Conservation (phyloP, 2,329 filamentous ascomycete genomes). For the Westerdykella aurantiaca region DNA sequence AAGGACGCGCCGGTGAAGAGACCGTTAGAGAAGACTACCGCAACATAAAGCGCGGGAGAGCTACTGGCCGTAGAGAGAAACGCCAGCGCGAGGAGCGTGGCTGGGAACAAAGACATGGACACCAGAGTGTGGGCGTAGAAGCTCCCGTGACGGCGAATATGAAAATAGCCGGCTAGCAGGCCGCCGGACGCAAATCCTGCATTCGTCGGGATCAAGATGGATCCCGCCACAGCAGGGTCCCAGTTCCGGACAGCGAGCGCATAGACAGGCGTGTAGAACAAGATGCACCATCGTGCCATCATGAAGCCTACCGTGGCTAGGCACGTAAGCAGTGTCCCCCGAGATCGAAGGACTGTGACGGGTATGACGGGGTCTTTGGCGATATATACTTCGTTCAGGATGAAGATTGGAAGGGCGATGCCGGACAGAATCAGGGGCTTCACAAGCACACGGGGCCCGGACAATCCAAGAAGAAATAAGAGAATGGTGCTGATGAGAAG, state of each 20-base stretch:
- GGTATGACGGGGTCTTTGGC: slow-evolving; percentile 70
- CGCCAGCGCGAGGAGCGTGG: slow-evolving; percentile 55
- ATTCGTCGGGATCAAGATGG: slow-evolving; percentile 77
- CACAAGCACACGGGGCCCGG: slow-evolving; percentile 56
- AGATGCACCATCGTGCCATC: slow-evolving; percentile 71
- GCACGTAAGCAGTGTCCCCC: slow-evolving; percentile 67
- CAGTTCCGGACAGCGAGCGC: slow-evolving; percentile 70
- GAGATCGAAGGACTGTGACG: slow-evolving; percentile 61
- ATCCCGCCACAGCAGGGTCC: slow-evolving; percentile 63
- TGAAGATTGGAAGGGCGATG: slow-evolving; percentile 48
- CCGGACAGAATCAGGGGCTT: slow-evolving; percentile 56
- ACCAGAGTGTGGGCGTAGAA: slow-evolving; percentile 64
- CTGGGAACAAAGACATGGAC: slow-evolving; percentile 56
- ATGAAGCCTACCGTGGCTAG: slow-evolving; percentile 70
- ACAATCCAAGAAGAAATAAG: slow-evolving; percentile 65
- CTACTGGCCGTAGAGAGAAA: slow-evolving; percentile 50
- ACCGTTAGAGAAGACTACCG: slow-evolving; percentile 63
- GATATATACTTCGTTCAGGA: slow-evolving; percentile 58
- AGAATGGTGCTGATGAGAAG: slow-evolving; percentile 53
- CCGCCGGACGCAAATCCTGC: slow-evolving; percentile 70
- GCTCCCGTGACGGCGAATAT: slow-evolving; percentile 65
- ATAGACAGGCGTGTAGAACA: slow-evolving; percentile 78
- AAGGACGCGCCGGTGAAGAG: slow-evolving; percentile 65
- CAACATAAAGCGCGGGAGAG: slow-evolving; percentile 51
- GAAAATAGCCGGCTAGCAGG: slow-evolving; percentile 65